A percentile compares a stretch with the other conserved stretches of the same genome.
These are phyloP conservation scores for Cryptosporidium baileyi DNA, from an alignment of 169 alveolate species.

Conservation along the genomic window DNA sequence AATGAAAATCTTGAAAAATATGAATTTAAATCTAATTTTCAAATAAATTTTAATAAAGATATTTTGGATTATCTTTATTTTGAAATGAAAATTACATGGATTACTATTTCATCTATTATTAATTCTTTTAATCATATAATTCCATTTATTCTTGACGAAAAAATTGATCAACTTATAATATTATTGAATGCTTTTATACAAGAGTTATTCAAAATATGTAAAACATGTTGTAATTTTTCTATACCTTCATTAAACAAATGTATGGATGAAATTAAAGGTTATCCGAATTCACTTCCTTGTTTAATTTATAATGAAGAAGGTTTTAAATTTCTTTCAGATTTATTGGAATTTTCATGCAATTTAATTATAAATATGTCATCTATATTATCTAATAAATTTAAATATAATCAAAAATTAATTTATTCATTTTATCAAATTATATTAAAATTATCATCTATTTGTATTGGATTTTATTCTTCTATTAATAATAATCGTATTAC, in stretches of 20 bases:
- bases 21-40: not conserved
- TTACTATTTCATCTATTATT: not conserved
- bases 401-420: not conserved
- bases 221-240: conserved; percentile 5
- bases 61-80: not conserved
- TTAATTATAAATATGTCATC: conserved; percentile 21
- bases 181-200: not conserved
- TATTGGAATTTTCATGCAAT: conserved; percentile 40
- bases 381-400: not conserved
- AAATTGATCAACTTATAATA: not conserved
- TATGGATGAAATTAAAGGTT: not conserved
- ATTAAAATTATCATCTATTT: conserved; percentile 31
- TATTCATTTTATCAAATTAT: conserved; percentile 12
- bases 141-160: not conserved
- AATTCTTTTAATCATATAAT: conserved; percentile 10
- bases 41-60: not conserved
- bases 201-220: conserved; percentile 6
- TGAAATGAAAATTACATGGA: conserved; percentile 10
- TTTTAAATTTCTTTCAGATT: conserved; percentile 2
- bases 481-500: not conserved
- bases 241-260: conserved; percentile 16
- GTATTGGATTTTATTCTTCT: conserved; percentile 17
- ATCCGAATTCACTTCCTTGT: conserved; percentile 10
- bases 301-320: conserved; percentile 16
- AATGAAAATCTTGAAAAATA: not conserved